Percentiles rank a stretch among this genome's conserved stretches.
Conservation (phyloP, 2,329 filamentous ascomycete species). For the Colletotrichum sidae region DNA sequence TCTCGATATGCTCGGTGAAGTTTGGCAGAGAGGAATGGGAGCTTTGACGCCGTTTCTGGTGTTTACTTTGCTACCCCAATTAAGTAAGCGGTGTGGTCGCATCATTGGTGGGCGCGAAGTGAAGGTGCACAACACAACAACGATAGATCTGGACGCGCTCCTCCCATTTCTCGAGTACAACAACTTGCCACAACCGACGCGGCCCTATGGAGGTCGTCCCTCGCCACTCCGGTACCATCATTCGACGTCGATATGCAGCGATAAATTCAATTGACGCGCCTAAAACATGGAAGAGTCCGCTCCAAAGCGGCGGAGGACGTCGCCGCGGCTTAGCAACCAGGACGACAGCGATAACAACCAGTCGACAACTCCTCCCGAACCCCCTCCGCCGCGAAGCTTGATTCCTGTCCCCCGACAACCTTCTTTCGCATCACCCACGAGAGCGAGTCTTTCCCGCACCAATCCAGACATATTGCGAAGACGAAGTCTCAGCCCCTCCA, state of each 20-base stretch:
- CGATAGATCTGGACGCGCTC: conserved; percentile 3
- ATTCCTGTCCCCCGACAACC: conserved; percentile 52
- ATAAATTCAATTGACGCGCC: background rate
- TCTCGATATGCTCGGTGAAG: background rate
- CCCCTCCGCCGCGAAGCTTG: conserved; percentile 38
- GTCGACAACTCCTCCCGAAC: conserved; percentile 51
- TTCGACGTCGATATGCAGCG: background rate
- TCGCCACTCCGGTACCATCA: no score
- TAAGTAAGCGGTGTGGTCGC: conserved; percentile 41
- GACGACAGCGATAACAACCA: conserved; percentile 40
- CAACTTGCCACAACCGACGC: background rate
- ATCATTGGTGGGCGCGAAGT: conserved; percentile 1
- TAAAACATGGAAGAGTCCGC: conserved; percentile 63
- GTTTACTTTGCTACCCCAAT: conserved; percentile 4
- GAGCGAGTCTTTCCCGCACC: conserved; percentile 70
- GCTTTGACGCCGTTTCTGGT: background rate
- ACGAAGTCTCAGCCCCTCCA: conserved; percentile 27
- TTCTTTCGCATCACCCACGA: conserved; percentile 76
- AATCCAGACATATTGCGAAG: conserved; percentile 67
- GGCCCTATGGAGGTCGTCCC: no score
- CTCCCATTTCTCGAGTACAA: background rate
- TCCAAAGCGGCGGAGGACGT: conserved; percentile 73
- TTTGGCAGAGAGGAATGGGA: background rate
- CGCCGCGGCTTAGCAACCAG: conserved; percentile 58
- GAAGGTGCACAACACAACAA: conserved; percentile 8